Evolutionary conservation across 345 rosid species (phyloP), one percentile per base, ranked within the genome.

Genomic region (Populus alba): DNA sequence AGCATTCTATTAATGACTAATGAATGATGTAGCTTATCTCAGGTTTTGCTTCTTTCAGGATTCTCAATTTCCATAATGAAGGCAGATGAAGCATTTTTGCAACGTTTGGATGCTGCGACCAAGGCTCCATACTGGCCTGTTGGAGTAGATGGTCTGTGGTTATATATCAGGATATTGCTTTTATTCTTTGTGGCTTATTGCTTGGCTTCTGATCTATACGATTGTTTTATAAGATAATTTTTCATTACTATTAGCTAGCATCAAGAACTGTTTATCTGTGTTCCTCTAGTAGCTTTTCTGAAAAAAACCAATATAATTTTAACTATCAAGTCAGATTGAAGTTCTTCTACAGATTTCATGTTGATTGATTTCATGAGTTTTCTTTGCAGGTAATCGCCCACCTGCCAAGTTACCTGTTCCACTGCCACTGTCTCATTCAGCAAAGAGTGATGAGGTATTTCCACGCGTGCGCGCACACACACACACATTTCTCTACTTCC

Each of bases 121-220:
- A 91, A 82, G 88, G 98, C 99, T 80, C 98, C 99, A 63, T 75
- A 85, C 81, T 96, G 99, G 99, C 98, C 97, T 75, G 89, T 90
- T 78, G 97, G 93, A 78, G 90, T 91, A 75, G 91, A 86, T 83
- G 98, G 99, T 95, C 35, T 33, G 94, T 89, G 47, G 55, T 69
- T 57, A 70, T 38, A 5, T 77, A 18, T 65, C 59, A 39, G 62
- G 75, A 53, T 53, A 63, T 80, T 73, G 43, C 25, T 59, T 72
- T 68, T 70, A 53, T 75, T 59, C 22, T 31, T 75, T 71, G 47
- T 74, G 49, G 65, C 75, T 71, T n/a, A 7, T 31, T 23, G 53
- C 27, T 66, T 51, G 22, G 53, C 22, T 18, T 73, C 6, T 37
- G 51, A 47, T 35, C 38, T 38, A n/a, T 49, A 57, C n/a, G 38